Conservation (phyloP, 306 rosid species). For the Cucurbita ficifolia region DNA sequence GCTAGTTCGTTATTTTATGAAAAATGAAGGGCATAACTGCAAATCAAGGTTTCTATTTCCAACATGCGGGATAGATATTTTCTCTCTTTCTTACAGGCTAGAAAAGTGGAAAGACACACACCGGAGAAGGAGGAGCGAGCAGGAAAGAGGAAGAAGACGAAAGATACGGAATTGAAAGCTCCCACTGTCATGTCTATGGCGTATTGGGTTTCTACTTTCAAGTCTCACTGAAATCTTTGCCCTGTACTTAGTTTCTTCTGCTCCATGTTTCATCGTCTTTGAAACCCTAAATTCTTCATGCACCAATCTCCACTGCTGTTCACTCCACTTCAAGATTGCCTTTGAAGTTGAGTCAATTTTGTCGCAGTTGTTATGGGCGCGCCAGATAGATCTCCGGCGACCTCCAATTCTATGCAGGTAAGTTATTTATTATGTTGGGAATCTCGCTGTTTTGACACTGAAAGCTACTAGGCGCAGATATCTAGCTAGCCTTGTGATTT, state of each 20-base stretch:
- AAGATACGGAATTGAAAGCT: constrained; percentile 19
- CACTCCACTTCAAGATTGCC: constrained; percentile 2
- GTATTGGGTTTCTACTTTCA: constrained; percentile 72
- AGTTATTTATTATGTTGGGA: constrained; percentile 17
- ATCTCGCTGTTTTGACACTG: constrained; percentile 19
- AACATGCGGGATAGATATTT: constrained; percentile 1
- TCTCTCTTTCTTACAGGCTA: constrained; percentile 27
- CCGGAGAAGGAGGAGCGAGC: constrained; percentile 10
- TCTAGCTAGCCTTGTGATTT: constrained; percentile 5
- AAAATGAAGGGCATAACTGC: constrained; percentile 5
- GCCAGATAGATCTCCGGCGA: constrained; percentile 65
- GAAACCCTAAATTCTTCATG: constrained; percentile 55
- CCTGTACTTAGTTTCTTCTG: constrained; percentile 18
- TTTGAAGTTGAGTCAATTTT: constrained; percentile 11
- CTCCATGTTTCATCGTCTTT: constrained; percentile 16
- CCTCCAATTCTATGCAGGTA: constrained; percentile 86
- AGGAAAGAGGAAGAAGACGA: constrained; percentile 8
- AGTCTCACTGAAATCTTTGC: constrained; percentile 20
- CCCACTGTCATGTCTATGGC: constrained; percentile 43
- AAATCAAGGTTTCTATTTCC: not conserved
- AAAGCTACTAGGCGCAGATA: constrained; percentile 4
- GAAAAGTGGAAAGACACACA: constrained; percentile 8
- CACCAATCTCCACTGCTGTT: constrained; percentile 4
- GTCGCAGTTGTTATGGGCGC: constrained; percentile 56
- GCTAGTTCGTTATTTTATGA: not conserved